Evolutionary conservation across 495 filamentous ascomycete genomes (phyloP).

Genomic region (Cryomyces minteri): DNA sequence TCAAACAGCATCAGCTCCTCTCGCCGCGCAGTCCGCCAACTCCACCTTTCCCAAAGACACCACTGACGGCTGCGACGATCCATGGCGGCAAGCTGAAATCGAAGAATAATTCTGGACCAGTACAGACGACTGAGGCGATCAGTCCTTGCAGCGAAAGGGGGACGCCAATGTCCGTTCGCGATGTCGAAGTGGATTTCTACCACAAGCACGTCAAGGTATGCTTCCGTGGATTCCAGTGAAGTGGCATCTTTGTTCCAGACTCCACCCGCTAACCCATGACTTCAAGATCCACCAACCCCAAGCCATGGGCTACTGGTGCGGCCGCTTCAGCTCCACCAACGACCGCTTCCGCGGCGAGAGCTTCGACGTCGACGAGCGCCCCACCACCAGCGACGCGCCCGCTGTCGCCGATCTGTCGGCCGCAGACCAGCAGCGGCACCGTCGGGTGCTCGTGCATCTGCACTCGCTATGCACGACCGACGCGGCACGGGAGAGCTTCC

Average conservation of each 20-base stretch:
- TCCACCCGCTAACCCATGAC: not conserved
- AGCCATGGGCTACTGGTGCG: constrained; percentile 8
- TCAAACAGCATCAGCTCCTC: not conserved
- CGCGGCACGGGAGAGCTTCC: constrained; percentile 7
- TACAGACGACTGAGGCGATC: not conserved
- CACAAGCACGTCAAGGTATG: not conserved
- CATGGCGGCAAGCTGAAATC: not conserved
- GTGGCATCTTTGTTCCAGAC: not conserved
- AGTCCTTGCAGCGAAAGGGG: not conserved
- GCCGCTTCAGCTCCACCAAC: constrained; percentile 6
- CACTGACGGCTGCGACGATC: too few relatives aligned
- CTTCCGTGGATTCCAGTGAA: not conserved
- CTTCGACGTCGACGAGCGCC: not conserved
- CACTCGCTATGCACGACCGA: constrained; percentile 2
- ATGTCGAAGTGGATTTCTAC: too few relatives aligned
- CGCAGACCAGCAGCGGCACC: constrained; percentile 4
- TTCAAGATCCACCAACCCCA: not conserved
- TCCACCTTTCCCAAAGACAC: not conserved
- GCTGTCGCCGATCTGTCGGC: constrained; percentile 3
- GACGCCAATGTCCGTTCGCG: not conserved
- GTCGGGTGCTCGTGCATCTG: constrained; percentile 7
- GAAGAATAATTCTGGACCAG: not conserved
- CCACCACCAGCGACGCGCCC: constrained; percentile 1
- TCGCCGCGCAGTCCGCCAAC: not conserved
- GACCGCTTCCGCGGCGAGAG: constrained; percentile 11